Evolutionary conservation across 169 alveolate genomes (phyloP).

Genomic region (Sarcocystis neurona): DNA sequence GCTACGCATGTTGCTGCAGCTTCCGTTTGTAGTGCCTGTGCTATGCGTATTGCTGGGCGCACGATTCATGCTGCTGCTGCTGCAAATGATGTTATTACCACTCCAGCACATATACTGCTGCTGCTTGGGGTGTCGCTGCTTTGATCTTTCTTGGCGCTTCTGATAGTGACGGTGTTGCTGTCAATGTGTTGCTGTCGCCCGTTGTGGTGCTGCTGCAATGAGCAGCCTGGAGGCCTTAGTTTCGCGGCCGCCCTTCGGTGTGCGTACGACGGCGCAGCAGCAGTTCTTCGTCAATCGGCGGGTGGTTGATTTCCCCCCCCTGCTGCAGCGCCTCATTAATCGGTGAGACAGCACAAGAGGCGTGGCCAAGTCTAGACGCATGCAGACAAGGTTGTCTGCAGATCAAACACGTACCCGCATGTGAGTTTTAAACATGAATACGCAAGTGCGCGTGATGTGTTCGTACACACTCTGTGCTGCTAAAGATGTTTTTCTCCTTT

Average conservation of each 20-base stretch:
- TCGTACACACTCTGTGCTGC: not conserved
- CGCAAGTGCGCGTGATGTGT: not conserved
- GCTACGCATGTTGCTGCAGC: too few species aligned
- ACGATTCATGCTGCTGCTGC: too few species aligned
- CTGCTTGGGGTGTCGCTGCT: not conserved
- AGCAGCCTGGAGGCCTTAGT: conserved; percentile 37
- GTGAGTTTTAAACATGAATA: not conserved
- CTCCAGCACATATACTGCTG: not conserved
- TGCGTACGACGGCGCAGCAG: conserved; percentile 45
- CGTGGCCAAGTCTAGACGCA: not conserved
- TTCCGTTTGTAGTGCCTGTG: too few species aligned
- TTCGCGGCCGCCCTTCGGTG: conserved; percentile 56
- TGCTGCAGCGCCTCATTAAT: conserved; percentile 30
- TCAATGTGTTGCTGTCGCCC: too few species aligned
- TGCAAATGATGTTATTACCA: too few species aligned
- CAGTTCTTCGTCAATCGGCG: conserved; percentile 25
- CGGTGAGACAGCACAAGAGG: not conserved
- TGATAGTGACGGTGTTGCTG: too few species aligned
- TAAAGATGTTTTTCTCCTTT: too few species aligned
- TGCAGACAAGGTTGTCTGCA: not conserved
- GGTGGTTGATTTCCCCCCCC: conserved; percentile 37
- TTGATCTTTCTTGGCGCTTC: too few species aligned
- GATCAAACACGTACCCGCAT: not conserved
- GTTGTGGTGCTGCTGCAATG: too few species aligned
- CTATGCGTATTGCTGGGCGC: too few species aligned